Base-by-base conservation (phyloP, 2,329 filamentous ascomycete genomes). In the Pezicula carpinea region DNA sequence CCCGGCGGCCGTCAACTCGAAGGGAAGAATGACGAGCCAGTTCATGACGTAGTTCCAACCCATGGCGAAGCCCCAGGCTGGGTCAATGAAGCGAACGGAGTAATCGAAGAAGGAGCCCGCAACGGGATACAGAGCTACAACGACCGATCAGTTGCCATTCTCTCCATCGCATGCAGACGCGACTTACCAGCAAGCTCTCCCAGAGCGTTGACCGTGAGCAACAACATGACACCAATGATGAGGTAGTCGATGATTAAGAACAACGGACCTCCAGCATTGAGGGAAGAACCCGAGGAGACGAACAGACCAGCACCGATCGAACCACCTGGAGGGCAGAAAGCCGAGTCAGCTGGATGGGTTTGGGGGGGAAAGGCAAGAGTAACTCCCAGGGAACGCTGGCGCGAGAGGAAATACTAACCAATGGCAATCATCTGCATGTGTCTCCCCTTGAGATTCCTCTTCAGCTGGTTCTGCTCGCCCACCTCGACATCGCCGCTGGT, bases 11-110 rank as follows among this genome's bases (percentile, higher is more conserved):
- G 73, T 75, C 19, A 77, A 66, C 58, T 79, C 75, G 57, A 77
- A 75, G 4, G 75, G 75, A 15, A 78, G 58, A 18, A 75, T 60
- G 7, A 71, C 71, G 22, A 75, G 58, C 69, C 74, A 76, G n/a
- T 67, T 64, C 36, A 77, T 61, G 5, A 87, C 87, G 64, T 95
- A 93, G 59, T 92, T 93, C 88, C 88, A 93, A n/a, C 89, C 89
- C 86, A 95, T 92, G 41, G 89, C 87, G 59, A 95, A 93, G 0
- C 89, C 89, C 89, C 88, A 95, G 0, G 89, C 89, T 1, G 90
- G 90, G 60, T 96, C 89, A 14, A 96, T 69, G 60, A 96, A 96
- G 14, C 91, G 82, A 18, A 89, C 95, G n/a, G 89, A 91, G 69
- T 90, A 96, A 8, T 88, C 83, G 2, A 88, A 87, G 63, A 96